Evolutionary conservation across 2,329 filamentous ascomycete genomes (phyloP).

Genomic region (Pyrenochaeta sp.): DNA sequence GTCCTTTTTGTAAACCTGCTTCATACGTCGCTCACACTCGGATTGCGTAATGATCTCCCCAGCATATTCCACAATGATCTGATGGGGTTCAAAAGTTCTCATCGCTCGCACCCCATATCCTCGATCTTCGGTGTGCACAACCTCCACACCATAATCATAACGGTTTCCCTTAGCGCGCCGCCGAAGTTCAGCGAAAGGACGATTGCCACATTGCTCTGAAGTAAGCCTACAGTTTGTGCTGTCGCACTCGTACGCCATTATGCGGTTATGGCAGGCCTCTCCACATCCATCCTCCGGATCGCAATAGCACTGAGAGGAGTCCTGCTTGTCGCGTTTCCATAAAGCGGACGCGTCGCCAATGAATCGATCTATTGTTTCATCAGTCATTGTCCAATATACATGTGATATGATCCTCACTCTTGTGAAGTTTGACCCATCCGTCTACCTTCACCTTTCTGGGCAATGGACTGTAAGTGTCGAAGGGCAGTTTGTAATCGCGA

Average conservation of each 20-base stretch:
- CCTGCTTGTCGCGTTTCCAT: constrained; percentile 82
- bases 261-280: constrained; percentile 90
- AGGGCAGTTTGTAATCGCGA: constrained; percentile 88
- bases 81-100: constrained; percentile 83
- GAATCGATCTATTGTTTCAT: constrained; percentile 74
- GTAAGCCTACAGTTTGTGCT: constrained; percentile 85
- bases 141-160: constrained; percentile 92
- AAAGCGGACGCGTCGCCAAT: constrained; percentile 81
- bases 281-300: constrained; percentile 76
- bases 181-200: constrained; percentile 82
- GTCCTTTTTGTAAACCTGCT: constrained; percentile 90
- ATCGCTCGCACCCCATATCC: constrained; percentile 93
- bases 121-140: constrained; percentile 87
- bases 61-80: constrained; percentile 98
- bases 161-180: constrained; percentile 75
- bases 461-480: constrained; percentile 86
- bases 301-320: constrained; percentile 71
- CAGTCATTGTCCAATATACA: constrained; percentile 21
- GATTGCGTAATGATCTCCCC: constrained; percentile 96
- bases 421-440: constrained; percentile 90
- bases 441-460: constrained; percentile 89
- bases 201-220: constrained; percentile 79
- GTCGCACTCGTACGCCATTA: constrained; percentile 98
- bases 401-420: constrained; percentile 68
- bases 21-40: constrained; percentile 94